Base-by-base conservation (phyloP, 78 protist species). In the Dictyostelium capitatum region DNA sequence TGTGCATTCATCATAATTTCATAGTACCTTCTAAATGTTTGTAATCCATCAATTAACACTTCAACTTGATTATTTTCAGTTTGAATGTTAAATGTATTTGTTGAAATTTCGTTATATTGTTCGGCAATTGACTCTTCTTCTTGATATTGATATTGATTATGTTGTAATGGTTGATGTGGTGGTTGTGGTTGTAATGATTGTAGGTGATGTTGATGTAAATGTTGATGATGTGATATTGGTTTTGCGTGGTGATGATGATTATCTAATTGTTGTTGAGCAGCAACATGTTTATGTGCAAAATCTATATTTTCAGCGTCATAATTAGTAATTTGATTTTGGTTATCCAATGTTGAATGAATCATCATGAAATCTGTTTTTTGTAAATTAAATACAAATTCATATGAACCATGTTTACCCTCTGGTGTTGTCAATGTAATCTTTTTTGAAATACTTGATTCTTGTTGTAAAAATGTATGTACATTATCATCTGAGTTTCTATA, bases 11-110 rank as follows among this genome's bases (percentile, higher is more conserved):
- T 78, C 95, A 95, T 72, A 15, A 77, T 48, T 53, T 89, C 92
- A 80, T 57, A 95, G 37, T 95, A 95, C 72, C 95, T 57, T 81
- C 93, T 89, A 82, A 95, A 95, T 23, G 97, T 95, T 67, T 95
- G 95, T 37, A 87, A 64, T 20, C 97, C 97, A 73, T 95, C 97
- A 8, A 95, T 95, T 23, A 90, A 65, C 20, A 95, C 85, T 73
- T 95, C 96, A 19, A 80, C 95, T 23, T 89, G 69, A 56, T 95
- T 95, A 25, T 48, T 80, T 12, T 95, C 91, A 19, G 90, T 83
- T 23, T 64, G 53, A 6, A 78, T 53, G 15, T 72, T 83, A 37
- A 81, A 82, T 11, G 56, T 19, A 14, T 70, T 77, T 1, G 41
- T 82, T 6, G 77, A 41, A 2, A 82, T 50, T 28, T 95, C 89